Base-by-base conservation (phyloP, 2,329 filamentous ascomycete species). In the Diaporthe capsici region DNA sequence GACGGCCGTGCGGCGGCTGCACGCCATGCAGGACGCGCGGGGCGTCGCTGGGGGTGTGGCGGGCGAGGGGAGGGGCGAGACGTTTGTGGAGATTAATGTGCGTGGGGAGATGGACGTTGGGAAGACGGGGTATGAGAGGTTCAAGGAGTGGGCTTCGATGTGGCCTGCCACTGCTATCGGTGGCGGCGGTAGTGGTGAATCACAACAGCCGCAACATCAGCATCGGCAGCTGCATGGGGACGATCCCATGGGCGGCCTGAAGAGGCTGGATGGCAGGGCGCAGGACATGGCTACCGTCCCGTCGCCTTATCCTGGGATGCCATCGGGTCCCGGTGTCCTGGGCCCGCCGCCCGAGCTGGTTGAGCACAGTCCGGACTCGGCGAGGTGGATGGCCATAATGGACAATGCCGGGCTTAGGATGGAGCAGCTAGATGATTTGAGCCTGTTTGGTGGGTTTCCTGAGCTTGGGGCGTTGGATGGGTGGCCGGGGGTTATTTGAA, bases 61-160 rank as follows among this genome's bases (percentile, higher is more conserved):
- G 0, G 55, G 37, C 0, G 67, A 63, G 10, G 57, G 47, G 0
- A 25, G 20, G 13, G 55, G 58, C 4, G 34, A 72, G 31, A 39
- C 42, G 6, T 51, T 61, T 51, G 71, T 61, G 3, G 71, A 72
- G 47, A 53, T 68, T 17, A 60, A 39, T 15, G 61, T 55, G 5
- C 72, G 72, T 20, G 75, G 73, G n/a, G 60, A 72, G 60, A 37
- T 60, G 25, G 68, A 75, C 2, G 47, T 58, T 10, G 73, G 75
- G 0, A 76, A 76, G 73, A 76, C 60, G 25, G 76, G 76, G 5
- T 77, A 77, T 31, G 76, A 75, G 65, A 63, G 76, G 37, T 77
- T 77, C 5, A 71, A 71, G 15, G 73, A 77, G 42, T 77, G 76
- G 76, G 74, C 76, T 34, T 63, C 73, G 4, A 42, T 77, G 39